phyloP scores from a whole-genome alignment of 768 basidiomycete genomes.

The Suillus sp. region DNA sequence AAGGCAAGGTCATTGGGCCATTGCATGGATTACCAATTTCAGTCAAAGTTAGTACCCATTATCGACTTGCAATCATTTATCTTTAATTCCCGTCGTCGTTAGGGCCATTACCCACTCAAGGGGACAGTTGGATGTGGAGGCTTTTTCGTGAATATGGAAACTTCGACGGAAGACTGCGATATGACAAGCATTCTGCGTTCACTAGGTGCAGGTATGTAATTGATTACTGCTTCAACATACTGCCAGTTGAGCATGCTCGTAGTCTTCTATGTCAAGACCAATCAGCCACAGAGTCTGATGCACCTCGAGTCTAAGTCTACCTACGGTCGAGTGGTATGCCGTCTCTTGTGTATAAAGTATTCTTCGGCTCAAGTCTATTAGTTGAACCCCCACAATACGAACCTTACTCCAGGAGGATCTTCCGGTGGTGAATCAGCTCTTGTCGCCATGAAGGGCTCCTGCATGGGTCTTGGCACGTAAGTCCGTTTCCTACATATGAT shows the following conservation, averaged over 20 bases:
- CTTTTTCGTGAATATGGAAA: conserved; percentile 30
- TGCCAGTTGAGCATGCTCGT: conserved; percentile 16
- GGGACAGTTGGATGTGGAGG: conserved; percentile 41
- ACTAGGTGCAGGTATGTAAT: conserved; percentile 42
- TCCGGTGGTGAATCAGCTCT: conserved; percentile 55
- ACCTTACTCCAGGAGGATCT: conserved; percentile 50
- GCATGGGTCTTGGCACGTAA: conserved; percentile 45
- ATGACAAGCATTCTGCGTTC: conserved; percentile 40
- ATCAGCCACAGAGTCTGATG: conserved; percentile 46
- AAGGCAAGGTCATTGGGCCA: conserved; percentile 44
- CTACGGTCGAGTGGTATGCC: conserved; percentile 33
- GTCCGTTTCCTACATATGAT: conserved; percentile 17
- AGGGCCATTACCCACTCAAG: conserved; percentile 43
- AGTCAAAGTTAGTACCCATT: conserved; percentile 36
- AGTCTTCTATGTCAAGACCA: conserved; percentile 47
- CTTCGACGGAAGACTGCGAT: conserved; percentile 27
- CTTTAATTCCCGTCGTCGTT: not conserved
- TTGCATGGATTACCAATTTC: conserved; percentile 44
- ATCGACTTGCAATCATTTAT: not conserved
- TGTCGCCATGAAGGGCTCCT: conserved; percentile 46
- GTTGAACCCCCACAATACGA: conserved; percentile 47
- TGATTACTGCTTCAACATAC: not conserved
- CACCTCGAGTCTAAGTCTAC: conserved; percentile 39
- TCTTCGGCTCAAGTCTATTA: conserved; percentile 19
- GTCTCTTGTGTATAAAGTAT: conserved; percentile 27